These are phyloP conservation scores for Xylariaceae sp. DNA, from an alignment of 2,329 filamentous ascomycete species.

Conservation along the genomic window DNA sequence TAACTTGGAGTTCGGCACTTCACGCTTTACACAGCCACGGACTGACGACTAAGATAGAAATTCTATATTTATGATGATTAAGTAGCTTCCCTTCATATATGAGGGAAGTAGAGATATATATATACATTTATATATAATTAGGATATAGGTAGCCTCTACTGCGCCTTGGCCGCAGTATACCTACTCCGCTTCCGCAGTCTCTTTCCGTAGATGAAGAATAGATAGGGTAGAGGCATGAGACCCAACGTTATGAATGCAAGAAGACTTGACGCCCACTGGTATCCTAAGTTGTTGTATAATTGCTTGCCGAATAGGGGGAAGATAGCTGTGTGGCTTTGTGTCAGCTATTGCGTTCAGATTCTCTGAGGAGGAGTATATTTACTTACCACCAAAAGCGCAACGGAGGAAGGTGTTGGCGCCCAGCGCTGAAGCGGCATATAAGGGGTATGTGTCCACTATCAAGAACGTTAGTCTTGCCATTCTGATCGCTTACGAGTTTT, in stretches of 20 bases:
- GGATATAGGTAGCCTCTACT: background rate
- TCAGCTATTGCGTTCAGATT: constrained; percentile 10
- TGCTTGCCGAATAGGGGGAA: constrained; percentile 72
- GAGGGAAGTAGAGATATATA: no score
- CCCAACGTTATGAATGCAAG: constrained; percentile 56
- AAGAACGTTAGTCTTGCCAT: constrained; percentile 9
- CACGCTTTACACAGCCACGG: no score
- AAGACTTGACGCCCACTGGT: constrained; percentile 62
- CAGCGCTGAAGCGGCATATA: constrained; percentile 70
- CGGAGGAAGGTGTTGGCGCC: constrained; percentile 79
- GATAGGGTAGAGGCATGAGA: constrained; percentile 60
- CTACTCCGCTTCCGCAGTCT: constrained; percentile 47
- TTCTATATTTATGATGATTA: no score
- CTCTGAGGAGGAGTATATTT: background rate
- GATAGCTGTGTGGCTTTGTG: constrained; percentile 44
- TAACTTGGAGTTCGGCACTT: no score
- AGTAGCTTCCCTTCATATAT: no score
- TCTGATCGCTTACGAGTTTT: no score
- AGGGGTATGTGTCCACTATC: constrained; percentile 68
- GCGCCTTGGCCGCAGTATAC: constrained; percentile 8
- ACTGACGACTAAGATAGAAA: no score
- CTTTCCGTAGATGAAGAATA: constrained; percentile 59
- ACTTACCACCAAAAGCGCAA: constrained; percentile 65
- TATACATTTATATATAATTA: no score
- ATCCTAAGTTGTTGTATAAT: constrained; percentile 65